Evolutionary conservation across 2,329 filamentous ascomycete species (phyloP).

Genomic region (Fusarium sambucinum): DNA sequence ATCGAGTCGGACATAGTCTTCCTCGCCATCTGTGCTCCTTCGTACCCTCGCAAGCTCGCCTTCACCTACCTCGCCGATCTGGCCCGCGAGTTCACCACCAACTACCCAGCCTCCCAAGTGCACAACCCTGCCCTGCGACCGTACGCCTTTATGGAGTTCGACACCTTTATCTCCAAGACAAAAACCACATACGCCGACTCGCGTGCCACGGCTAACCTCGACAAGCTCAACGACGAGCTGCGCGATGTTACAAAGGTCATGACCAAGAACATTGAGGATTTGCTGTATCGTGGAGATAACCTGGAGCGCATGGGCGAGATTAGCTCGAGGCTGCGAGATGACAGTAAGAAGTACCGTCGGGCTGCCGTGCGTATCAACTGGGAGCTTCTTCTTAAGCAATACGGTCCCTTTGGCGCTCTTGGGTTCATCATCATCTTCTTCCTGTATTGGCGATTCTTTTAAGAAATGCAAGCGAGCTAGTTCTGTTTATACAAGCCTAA

Average conservation of each 20-base stretch:
- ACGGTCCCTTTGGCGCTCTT: constrained; percentile 87
- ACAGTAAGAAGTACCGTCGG: constrained; percentile 92
- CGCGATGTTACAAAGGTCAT: constrained; percentile 99
- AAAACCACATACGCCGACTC: constrained; percentile 95
- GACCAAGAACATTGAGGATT: constrained; percentile 99
- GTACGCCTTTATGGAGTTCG: constrained; percentile 98
- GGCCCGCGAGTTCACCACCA: constrained; percentile 88
- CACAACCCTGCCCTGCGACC: constrained; percentile 81
- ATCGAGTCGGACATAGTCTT: constrained; percentile 88
- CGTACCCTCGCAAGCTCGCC: constrained; percentile 97
- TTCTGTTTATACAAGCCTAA: constrained; percentile 31
- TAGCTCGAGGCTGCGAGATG: constrained; percentile 85
- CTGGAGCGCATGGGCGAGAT: constrained; percentile 98
- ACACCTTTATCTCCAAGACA: constrained; percentile 94
- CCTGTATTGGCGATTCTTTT: constrained; percentile 95
- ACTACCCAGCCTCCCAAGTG: constrained; percentile 80
- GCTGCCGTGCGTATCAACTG: constrained; percentile 97
- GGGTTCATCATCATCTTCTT: constrained; percentile 87
- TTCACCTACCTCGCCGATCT: constrained; percentile 98
- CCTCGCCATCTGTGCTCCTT: constrained; percentile 91
- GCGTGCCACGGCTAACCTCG: constrained; percentile 90
- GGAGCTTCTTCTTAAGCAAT: constrained; percentile 96
- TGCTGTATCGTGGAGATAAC: constrained; percentile 93
- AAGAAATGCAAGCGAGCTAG: constrained; percentile 43
- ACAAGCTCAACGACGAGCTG: constrained; percentile 95